Conservation (phyloP, 2,329 filamentous ascomycete species). For the Rhynchosporium secalis region DNA sequence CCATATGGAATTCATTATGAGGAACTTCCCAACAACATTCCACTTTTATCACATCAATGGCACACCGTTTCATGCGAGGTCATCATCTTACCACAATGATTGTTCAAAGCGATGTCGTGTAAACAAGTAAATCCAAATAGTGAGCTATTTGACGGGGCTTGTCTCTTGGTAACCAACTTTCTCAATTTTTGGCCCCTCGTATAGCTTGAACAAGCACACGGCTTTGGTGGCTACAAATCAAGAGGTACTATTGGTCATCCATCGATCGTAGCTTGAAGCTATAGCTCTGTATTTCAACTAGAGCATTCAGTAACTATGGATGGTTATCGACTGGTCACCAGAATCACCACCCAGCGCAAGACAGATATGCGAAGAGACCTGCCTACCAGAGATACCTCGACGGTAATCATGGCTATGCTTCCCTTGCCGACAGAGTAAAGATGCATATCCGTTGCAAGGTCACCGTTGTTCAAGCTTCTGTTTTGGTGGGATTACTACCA, state of each 20-base stretch:
- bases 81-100: background rate
- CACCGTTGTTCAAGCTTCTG: background rate
- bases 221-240: background rate
- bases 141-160: background rate
- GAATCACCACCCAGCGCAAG: too few species aligned
- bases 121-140: constrained; percentile 2
- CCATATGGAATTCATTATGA: background rate
- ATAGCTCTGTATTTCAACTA: background rate
- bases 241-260: background rate
- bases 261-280: background rate
- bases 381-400: too few species aligned
- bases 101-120: background rate
- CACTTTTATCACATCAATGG: background rate
- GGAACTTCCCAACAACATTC: background rate
- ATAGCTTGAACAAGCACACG: background rate
- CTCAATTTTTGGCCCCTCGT: background rate
- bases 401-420: too few species aligned
- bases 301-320: too few species aligned
- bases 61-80: background rate
- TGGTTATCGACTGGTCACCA: too few species aligned
- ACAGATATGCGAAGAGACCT: too few species aligned
- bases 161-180: background rate
- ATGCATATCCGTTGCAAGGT: background rate
- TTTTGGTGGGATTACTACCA: background rate
- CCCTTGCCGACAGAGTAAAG: background rate